Evolutionary conservation across 306 rosid species (phyloP), one percentile per base, ranked within the genome.

Genomic region (Inga leiocalycina): DNA sequence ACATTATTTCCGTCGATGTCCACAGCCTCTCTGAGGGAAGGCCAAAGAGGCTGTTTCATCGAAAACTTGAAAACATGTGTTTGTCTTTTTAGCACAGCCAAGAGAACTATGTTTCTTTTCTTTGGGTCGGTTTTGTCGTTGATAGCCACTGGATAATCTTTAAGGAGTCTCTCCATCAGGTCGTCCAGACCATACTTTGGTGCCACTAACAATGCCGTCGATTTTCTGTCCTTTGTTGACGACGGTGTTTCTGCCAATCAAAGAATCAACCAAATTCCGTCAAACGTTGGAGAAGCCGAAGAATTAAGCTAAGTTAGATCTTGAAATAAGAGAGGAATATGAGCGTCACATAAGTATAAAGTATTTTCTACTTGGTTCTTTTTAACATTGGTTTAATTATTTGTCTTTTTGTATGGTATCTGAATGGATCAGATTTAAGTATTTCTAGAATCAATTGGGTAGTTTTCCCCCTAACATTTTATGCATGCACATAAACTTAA

Each of bases 1-100:
- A 67, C 81, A 17, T 43, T 78, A 19, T 78, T 78, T 34, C 81
- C 74, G 1, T 78, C 10, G 10, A 2, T 5, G 3, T 78, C 81
- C 30, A 78, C 2, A 37, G n/a, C 81, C 4, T 2, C 39, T 1
- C 48, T 27, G 14, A 78, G 12, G 11, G 34, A 10, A 11, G 4
- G 9, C 64, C 54, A 24, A 12, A 15, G 34, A 22, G 20, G 14
- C 0, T 16, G 3, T 0, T 64, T 11, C 46, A 22, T 45, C 61
- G 65, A 30, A 8, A 4, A 52, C 14, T 17, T 10, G 4, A n/a
- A 30, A 10, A 78, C 10, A 2, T 2, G 45, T 7, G n/a, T 15
- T 46, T 71, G 73, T 19, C 70, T 17, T 44, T 76, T 69, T 52
- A 51, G 44, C 62, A 43, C 77, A 46, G 62, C 46, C 81, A 24